Evolutionary conservation across 2,329 filamentous ascomycete genomes (phyloP).

Genomic region (Arachnopeziza araneosa): DNA sequence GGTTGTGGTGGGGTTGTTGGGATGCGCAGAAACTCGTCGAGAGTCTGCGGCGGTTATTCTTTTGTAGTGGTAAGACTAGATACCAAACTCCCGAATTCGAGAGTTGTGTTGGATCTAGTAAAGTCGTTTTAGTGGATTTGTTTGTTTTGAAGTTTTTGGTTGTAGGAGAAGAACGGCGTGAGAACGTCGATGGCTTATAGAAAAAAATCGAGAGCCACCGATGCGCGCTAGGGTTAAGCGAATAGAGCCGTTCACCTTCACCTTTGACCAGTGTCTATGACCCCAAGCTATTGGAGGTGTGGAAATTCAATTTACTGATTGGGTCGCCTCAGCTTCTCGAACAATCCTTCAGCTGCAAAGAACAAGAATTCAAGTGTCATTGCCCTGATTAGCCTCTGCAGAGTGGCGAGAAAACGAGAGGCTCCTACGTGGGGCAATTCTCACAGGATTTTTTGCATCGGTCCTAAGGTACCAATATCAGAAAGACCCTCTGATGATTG

Average conservation of each 20-base stretch:
- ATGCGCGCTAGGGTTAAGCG: not conserved
- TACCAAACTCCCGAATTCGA: conserved; percentile 41
- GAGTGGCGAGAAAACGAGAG: not conserved
- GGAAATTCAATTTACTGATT: not conserved
- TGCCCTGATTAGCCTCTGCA: not conserved
- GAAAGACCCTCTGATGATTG: not conserved
- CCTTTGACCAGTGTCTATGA: not conserved
- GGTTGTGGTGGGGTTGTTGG: conserved; percentile 23
- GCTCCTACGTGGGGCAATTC: not conserved
- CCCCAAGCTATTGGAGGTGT: not conserved
- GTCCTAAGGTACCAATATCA: not conserved
- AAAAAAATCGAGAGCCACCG: not conserved
- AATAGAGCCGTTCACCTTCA: not conserved
- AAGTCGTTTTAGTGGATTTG: conserved; percentile 10
- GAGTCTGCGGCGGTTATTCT: conserved; percentile 26
- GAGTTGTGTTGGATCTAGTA: conserved; percentile 31
- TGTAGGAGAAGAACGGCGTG: not conserved
- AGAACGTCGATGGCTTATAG: not conserved
- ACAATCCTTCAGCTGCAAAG: not conserved
- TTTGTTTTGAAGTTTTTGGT: conserved; percentile 8
- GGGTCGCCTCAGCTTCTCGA: not conserved
- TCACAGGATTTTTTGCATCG: not conserved
- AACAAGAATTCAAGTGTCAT: not conserved
- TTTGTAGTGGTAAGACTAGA: conserved; percentile 40
- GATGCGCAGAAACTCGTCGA: conserved; percentile 27